Percentiles rank a stretch among this genome's conserved stretches.
These are phyloP conservation scores for Mucor velutinosus DNA, from an alignment of 371 early-diverging fungal genomes.

Conservation along the genomic window DNA sequence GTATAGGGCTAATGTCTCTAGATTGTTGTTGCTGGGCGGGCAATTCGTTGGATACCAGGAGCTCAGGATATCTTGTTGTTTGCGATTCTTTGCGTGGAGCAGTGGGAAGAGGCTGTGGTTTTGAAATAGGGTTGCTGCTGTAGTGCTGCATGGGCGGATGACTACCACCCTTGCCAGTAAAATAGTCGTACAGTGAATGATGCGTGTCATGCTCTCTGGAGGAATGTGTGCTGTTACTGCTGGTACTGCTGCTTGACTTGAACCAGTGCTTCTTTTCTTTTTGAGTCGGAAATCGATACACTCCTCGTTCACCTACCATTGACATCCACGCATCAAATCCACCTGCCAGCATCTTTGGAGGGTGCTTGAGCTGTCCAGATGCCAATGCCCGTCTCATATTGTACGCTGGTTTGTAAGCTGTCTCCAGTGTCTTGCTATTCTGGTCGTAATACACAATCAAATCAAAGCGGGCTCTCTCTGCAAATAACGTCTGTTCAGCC, in stretches of 20 bases:
- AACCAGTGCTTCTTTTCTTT: conserved; percentile 10
- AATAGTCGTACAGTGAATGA: conserved; percentile 35
- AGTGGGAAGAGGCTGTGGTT: conserved; percentile 27
- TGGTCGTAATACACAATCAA: conserved; percentile 75
- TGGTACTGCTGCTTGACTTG: conserved; percentile 6
- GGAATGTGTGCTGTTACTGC: not conserved
- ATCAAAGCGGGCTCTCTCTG: conserved; percentile 62
- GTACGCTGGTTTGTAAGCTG: conserved; percentile 28
- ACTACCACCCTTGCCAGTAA: not conserved
- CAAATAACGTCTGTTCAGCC: conserved; percentile 58
- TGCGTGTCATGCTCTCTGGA: conserved; percentile 5
- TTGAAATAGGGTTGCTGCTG: conserved; percentile 4
- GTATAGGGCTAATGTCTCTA: conserved; percentile 8
- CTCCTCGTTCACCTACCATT: conserved; percentile 42
- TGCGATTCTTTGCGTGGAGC: conserved; percentile 26
- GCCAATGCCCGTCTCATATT: conserved; percentile 35
- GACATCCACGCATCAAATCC: conserved; percentile 76
- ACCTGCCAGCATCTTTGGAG: conserved; percentile 71
- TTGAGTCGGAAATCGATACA: conserved; percentile 22
- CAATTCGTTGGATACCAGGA: not conserved
- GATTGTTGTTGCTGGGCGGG: not conserved
- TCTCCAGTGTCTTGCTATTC: conserved; percentile 10
- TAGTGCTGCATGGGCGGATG: not conserved
- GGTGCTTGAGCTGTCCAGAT: conserved; percentile 31
- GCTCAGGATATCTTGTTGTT: conserved; percentile 20